Percentiles rank a stretch among this genome's conserved stretches.
Conservation (phyloP, 768 basidiomycete species). For the Pleurotus eryngii region DNA sequence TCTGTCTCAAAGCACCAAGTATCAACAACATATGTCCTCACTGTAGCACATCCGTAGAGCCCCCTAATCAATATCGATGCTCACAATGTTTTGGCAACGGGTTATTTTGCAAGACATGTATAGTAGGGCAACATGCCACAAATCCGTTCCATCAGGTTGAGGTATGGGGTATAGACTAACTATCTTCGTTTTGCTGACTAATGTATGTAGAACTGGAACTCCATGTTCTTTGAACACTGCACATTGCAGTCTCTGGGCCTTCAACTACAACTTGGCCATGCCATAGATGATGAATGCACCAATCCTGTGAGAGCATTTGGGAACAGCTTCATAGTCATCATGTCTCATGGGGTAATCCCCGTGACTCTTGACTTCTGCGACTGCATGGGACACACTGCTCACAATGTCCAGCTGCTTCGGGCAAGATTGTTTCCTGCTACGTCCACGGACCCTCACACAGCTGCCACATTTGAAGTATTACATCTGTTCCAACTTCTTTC, state of each 20-base stretch:
- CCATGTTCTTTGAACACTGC: slow-evolving; percentile 7
- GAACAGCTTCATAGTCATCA: slow-evolving; percentile 24
- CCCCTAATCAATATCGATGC: slow-evolving; percentile 10
- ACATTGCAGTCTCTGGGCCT: slow-evolving; percentile 15
- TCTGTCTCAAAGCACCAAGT: too few species aligned
- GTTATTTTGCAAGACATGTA: slow-evolving; percentile 13
- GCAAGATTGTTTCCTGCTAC: slow-evolving; percentile 22
- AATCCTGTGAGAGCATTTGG: slow-evolving; percentile 6
- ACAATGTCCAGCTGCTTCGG: slow-evolving; percentile 27
- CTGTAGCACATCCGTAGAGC: too few species aligned
- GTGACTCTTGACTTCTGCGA: slow-evolving; percentile 29
- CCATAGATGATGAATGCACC: slow-evolving; percentile 10
- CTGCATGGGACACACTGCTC: slow-evolving; percentile 13
- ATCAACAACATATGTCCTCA: too few species aligned
- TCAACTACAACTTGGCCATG: slow-evolving; percentile 20
- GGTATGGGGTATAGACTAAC: slow-evolving; percentile 4
- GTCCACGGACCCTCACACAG: slow-evolving; percentile 4
- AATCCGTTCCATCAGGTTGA: slow-evolving; percentile 13
- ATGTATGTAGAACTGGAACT: slow-evolving; percentile 11
- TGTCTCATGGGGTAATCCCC: slow-evolving; percentile 23
- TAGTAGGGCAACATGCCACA: slow-evolving; percentile 8
- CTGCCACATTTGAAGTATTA: slow-evolving; percentile 15
- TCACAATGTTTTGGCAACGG: slow-evolving; percentile 11
- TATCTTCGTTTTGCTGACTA: not conserved
- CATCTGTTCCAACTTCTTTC: slow-evolving; percentile 23